Evolutionary conservation across 495 filamentous ascomycete species (phyloP), one percentile per base, ranked within the genome.

Genomic region (Talaromyces trachyspermus): DNA sequence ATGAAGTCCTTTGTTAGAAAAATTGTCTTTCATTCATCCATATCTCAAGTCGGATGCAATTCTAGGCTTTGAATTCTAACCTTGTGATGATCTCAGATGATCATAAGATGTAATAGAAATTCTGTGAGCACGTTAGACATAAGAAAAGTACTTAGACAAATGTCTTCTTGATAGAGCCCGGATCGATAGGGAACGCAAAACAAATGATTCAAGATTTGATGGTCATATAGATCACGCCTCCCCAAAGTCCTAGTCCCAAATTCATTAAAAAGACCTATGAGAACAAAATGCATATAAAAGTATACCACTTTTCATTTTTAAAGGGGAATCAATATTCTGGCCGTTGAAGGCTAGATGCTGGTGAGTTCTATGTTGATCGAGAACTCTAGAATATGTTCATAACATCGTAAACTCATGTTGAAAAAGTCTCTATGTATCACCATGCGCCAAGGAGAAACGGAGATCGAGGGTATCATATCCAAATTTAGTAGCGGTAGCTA

Each of bases 261-360:
- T 5, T 5, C 10, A 12, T 5, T 33, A 5, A 38, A 38, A 44
- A 33, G 42, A 27, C 19, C 9, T 7, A 11, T n/a, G 15, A 29
- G 59, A 60, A 62, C 51, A 58, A 57, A 58, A 55, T 44, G 55
- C 53, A 52, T 54, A 49, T 50, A 62, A 50, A 55, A 61, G 57
- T 62, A 68, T 63, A 62, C 64, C 65, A 69, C 66, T 72, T 72
- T 70, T 70, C 53, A 61, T 65, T 42, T 26, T 42, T n/a, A n/a
- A 19, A 3, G 35, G 35, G 42, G 30, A 35, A 46, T 46, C 30
- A 33, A 37, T 35, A 24, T 23, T 68, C 53, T 59, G 54, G 75
- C 79, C 76, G 77, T 80, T 83, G 78, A 81, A 80, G 77, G 75
- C 70, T 71, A 78, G 71, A 69, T 75, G 67, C 70, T 73, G 72